A percentile compares a stretch with the other conserved stretches of the same genome.
Evolutionary conservation across 2,329 filamentous ascomycete species (phyloP).

Genomic region (Neofusicoccum umdonicola): DNA sequence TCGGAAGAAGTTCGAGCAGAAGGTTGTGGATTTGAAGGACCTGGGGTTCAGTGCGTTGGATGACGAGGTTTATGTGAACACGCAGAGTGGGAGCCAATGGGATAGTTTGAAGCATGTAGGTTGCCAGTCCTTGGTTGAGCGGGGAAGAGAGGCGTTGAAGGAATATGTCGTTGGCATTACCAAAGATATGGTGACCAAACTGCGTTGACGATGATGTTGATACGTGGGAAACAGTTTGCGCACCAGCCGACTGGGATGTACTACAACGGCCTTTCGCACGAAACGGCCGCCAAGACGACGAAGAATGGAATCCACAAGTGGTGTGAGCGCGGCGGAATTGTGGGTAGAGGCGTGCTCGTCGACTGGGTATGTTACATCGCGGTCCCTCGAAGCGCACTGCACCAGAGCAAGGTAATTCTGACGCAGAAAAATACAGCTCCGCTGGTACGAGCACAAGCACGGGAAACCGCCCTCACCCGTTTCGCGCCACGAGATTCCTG

Average conservation of each 20-base stretch:
- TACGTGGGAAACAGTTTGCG: not conserved
- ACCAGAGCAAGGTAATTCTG: not conserved
- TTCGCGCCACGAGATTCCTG: not conserved
- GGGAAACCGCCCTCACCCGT: not conserved
- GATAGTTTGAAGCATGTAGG: slow-evolving; percentile 1
- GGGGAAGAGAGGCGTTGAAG: not conserved
- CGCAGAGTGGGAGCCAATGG: slow-evolving; percentile 19
- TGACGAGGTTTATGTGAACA: slow-evolving; percentile 33
- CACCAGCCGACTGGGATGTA: not conserved
- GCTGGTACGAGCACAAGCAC: slow-evolving; percentile 4
- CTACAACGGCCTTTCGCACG: slow-evolving; percentile 33
- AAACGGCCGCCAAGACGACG: slow-evolving; percentile 24
- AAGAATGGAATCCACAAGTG: slow-evolving; percentile 36
- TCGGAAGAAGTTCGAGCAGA: not conserved
- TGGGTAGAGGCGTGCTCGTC: slow-evolving; percentile 22
- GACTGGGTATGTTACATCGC: not conserved
- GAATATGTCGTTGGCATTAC: not conserved
- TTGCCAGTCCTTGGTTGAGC: not conserved
- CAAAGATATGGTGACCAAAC: too few species aligned
- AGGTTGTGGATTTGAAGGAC: not conserved
- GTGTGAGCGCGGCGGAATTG: slow-evolving; percentile 36
- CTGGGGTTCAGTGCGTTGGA: slow-evolving; percentile 23
- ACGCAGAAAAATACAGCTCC: not conserved
- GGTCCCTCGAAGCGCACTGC: not conserved
- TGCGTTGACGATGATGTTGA: too few species aligned